Conservation (phyloP, 2,329 filamentous ascomycete species). For the Diatrype stigma region DNA sequence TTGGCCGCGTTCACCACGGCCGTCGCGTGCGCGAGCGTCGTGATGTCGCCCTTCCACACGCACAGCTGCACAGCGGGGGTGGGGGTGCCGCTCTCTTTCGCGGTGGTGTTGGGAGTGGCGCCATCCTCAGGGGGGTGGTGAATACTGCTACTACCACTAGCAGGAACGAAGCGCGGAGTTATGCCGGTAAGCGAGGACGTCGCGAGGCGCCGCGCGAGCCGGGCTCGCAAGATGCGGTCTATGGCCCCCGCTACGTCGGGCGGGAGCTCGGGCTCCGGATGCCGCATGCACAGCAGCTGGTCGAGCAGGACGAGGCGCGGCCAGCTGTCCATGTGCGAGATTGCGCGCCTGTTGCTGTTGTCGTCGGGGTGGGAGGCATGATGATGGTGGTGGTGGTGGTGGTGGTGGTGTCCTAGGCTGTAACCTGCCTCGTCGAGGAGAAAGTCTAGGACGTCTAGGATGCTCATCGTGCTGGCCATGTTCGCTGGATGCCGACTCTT, state of each 20-base stretch:
- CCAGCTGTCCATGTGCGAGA: no score
- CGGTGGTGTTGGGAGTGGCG: background rate
- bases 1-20: conserved; percentile 34
- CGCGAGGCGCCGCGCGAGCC: background rate
- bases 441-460: no score
- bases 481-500: no score
- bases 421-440: no score
- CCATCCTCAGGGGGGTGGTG: no score
- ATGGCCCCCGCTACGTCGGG: background rate
- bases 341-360: no score
- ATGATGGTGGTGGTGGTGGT: no score
- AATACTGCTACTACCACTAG: no score
- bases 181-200: background rate
- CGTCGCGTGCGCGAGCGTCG: conserved; percentile 24
- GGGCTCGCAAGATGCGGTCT: background rate
- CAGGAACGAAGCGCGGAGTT: background rate
- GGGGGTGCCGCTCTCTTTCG: no score
- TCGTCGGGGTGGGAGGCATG: no score
- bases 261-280: background rate
- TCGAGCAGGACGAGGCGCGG: background rate
- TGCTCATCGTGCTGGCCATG: no score
- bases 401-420: no score
- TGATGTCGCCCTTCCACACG: conserved; percentile 32
- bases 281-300: conserved; percentile 1
- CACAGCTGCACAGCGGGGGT: conserved; percentile 9